Evolutionary conservation across 2,329 filamentous ascomycete genomes (phyloP).

Genomic region (Mycosphaerella sp.): DNA sequence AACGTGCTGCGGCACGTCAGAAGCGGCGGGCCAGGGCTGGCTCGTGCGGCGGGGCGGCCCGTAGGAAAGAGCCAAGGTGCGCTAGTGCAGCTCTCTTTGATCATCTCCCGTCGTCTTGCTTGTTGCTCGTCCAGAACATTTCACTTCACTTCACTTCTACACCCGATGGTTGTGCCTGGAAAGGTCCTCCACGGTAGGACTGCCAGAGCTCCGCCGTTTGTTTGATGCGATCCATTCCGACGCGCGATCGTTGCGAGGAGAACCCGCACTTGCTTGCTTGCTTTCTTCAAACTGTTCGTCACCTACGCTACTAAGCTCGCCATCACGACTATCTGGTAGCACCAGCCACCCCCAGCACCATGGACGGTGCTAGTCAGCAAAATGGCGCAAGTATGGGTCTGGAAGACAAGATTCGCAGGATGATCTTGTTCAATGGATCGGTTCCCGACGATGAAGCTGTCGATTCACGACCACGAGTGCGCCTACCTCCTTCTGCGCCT

Average conservation of each 20-base stretch:
- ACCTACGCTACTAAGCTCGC: not conserved
- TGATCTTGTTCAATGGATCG: conserved; percentile 52
- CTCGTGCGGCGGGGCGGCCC: not conserved
- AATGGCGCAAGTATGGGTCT: conserved; percentile 31
- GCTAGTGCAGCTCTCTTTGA: not conserved
- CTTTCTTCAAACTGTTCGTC: not conserved
- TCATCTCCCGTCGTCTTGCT: not conserved
- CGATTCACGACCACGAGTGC: conserved; percentile 10
- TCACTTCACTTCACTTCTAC: not conserved
- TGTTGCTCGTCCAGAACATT: not conserved
- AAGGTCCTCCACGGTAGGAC: not conserved
- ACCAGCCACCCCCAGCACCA: conserved; percentile 2
- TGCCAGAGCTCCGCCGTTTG: conserved; percentile 1
- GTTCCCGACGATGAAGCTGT: conserved; percentile 12
- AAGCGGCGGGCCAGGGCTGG: not conserved
- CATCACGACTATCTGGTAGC: not conserved
- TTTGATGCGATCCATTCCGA: not conserved
- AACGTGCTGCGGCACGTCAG: not conserved
- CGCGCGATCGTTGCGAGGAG: not conserved
- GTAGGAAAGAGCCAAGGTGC: not conserved
- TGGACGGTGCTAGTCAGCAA: conserved; percentile 20
- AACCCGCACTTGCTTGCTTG: not conserved
- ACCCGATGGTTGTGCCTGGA: not conserved
- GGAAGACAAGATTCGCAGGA: conserved; percentile 53
- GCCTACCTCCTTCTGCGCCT: conserved; percentile 11